Evolutionary conservation across 2,329 filamentous ascomycete species (phyloP), one percentile per base, ranked within the genome.

Genomic region (Diaporthe sp.): DNA sequence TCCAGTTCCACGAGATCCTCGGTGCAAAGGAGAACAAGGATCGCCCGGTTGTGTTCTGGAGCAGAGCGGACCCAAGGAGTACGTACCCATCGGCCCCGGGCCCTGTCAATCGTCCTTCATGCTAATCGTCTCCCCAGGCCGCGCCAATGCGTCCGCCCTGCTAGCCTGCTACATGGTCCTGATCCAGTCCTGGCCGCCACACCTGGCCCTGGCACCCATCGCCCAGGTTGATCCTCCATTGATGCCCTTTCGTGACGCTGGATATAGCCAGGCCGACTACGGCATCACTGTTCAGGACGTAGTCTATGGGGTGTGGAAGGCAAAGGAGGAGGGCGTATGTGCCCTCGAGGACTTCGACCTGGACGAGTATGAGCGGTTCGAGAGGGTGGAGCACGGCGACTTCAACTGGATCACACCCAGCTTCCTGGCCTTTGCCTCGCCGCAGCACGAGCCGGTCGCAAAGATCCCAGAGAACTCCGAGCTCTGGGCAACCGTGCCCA

Each of bases 371-470:
- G 97, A 99, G 85, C 93, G 91, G 82, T 99, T 91, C 80, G 97
- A 99, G 86, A 91, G 97, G 74, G 97, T 99, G 27, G 97, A 99
- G 82, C 95, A 98, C 88, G 97, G 97, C 77, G 97, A 99, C 85
- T 99, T 99, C 93, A 99, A 99, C 90, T 99, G 97, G 97, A 91
- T 99, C 74, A 97, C 96, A 8, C 96, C 96, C 12, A 88, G 96
- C 81, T 99, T 99, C 86, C 90, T 99, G 69, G 97, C 97, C 30
- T 98, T 99, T 82, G 97, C 97, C 58, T 98, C 96, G 27, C 97
- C 97, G 15, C 95, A 98, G 83, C 93, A 96, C 80, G 88, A 91
- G 73, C 94, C 95, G 7, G 90, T 93, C 17, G 89, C 91, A 72
- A 92, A 93, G 76, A 92, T 98, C 73, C 88, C 92, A 12, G 88